phyloP scores from a whole-genome alignment of 495 filamentous ascomycete genomes.

The Daldinia loculata region DNA sequence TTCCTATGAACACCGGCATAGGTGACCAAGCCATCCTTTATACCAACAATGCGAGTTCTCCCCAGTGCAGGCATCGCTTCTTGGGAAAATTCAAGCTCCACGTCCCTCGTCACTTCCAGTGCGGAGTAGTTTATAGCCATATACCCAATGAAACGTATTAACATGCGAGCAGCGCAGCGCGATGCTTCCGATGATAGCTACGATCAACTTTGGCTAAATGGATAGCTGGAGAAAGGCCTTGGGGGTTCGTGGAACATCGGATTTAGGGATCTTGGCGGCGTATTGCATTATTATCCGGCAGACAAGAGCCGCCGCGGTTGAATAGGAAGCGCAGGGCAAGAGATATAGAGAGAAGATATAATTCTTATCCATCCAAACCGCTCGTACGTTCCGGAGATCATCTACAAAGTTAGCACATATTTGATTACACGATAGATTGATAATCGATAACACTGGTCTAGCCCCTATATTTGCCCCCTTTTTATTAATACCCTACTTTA shows the following conservation, averaged over 20 bases:
- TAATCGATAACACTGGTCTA: not conserved
- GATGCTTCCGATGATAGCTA: slow-evolving; percentile 6
- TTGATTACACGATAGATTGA: not conserved
- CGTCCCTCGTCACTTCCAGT: slow-evolving; percentile 16
- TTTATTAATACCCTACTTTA: not conserved
- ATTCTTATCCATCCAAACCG: slow-evolving; percentile 1
- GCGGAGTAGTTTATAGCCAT: slow-evolving; percentile 25
- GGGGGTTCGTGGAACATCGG: slow-evolving; percentile 4
- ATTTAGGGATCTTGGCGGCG: slow-evolving; percentile 4
- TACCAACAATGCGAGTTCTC: slow-evolving; percentile 7
- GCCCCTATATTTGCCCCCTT: not conserved
- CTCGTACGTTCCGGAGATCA: slow-evolving; percentile 14
- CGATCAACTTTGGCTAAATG: slow-evolving; percentile 41
- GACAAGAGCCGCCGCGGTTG: slow-evolving; percentile 35
- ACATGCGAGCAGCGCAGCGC: not conserved
- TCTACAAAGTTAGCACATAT: not conserved
- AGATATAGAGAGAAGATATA: not conserved
- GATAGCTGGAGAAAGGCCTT: slow-evolving; percentile 35
- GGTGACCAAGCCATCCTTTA: slow-evolving; percentile 13
- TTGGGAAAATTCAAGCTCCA: slow-evolving; percentile 21
- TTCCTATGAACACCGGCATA: not conserved
- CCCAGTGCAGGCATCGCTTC: not conserved
- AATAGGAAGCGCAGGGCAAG: slow-evolving; percentile 14
- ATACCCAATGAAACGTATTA: slow-evolving; percentile 1
- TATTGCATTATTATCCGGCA: slow-evolving; percentile 34